Base-by-base conservation (phyloP, 108 stramenopile genomes). In the Cylindrotheca closterium region DNA sequence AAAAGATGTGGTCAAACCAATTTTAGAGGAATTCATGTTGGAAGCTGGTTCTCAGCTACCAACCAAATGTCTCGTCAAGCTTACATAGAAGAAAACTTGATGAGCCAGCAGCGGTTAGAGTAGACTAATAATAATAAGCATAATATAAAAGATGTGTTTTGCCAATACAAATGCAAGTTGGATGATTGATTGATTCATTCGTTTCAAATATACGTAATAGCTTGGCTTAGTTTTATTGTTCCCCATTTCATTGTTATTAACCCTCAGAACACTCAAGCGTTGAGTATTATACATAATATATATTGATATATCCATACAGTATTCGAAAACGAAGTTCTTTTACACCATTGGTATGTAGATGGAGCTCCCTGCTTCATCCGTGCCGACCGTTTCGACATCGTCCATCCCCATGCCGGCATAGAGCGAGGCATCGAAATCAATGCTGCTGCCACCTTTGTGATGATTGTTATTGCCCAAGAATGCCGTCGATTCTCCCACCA, bases 1-100 rank as follows among this genome's bases (percentile, higher is more conserved):
- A n/a, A 71, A 83, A 67, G 79, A 73, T 50, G 57, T 88, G 42
- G 81, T 93, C 1, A 72, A 71, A 42, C 87, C 92, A 15, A 32
- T 85, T 24, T 57, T 93, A 27, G 27, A 65, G 22, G 87, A 90
- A 60, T 87, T 89, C 37, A 59, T 75, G 8, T 7, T 57, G 0
- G 85, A 90, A 71, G 72, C 83, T 24, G 85, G 88, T 24, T 52
- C 61, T 5, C 75, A 77, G 3, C 55, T 93, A 29, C 56, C 71
- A 37, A 42, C 33, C 25, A 56, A 75, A 19, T 81, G 85, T 46
- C 49, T 81, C 29, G 64, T 91, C 4, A 85, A 84, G 47, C 51
- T 91, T 37, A 46, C 22, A 1, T 73, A 58, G 48, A 0, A 34
- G 30, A 22, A 29, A 29, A 56, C 21, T 7, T 12, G 15, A 45